Evolutionary conservation across 1,284 basidiomycete species (phyloP).

Genomic region (Erythrobasidium hasegawianum): DNA sequence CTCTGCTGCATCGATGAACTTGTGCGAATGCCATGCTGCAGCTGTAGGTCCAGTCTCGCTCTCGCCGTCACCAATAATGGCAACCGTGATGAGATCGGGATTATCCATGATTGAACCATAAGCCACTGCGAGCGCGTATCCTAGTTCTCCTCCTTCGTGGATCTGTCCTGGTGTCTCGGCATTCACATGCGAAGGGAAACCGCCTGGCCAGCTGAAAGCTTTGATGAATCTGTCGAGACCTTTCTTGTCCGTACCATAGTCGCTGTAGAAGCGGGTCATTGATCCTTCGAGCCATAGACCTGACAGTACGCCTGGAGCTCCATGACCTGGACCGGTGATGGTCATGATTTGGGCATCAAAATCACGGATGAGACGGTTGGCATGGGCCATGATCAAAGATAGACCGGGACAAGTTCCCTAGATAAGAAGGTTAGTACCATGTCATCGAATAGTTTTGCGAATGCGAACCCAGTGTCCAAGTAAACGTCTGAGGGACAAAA

Average conservation of each 20-base stretch:
- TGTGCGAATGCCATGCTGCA: slow-evolving; percentile 74
- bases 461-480: slow-evolving; percentile 61
- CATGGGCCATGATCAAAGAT: slow-evolving; percentile 70
- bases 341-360: slow-evolving; percentile 39
- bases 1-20: slow-evolving; percentile 83
- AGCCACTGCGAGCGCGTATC: slow-evolving; percentile 75
- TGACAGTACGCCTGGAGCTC: slow-evolving; percentile 71
- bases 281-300: slow-evolving; percentile 78
- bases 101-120: slow-evolving; percentile 74
- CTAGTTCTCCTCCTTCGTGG: slow-evolving; percentile 86
- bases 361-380: slow-evolving; percentile 63
- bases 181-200: slow-evolving; percentile 55
- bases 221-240: slow-evolving; percentile 63
- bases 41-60: slow-evolving; percentile 66
- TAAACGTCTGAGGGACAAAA: slow-evolving; percentile 55
- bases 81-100: slow-evolving; percentile 72
- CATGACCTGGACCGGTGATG: slow-evolving; percentile 48
- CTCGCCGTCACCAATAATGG: slow-evolving; percentile 81
- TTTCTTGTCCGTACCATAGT: slow-evolving; percentile 61
- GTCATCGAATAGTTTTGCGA: slow-evolving; percentile 54
- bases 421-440: slow-evolving; percentile 15
- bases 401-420: slow-evolving; percentile 61
- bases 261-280: slow-evolving; percentile 66
- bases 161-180: slow-evolving; percentile 73
- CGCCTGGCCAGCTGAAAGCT: slow-evolving; percentile 53